These are phyloP conservation scores for Bertia moriformis DNA, from an alignment of 2,329 filamentous ascomycete genomes.

Conservation along the genomic window DNA sequence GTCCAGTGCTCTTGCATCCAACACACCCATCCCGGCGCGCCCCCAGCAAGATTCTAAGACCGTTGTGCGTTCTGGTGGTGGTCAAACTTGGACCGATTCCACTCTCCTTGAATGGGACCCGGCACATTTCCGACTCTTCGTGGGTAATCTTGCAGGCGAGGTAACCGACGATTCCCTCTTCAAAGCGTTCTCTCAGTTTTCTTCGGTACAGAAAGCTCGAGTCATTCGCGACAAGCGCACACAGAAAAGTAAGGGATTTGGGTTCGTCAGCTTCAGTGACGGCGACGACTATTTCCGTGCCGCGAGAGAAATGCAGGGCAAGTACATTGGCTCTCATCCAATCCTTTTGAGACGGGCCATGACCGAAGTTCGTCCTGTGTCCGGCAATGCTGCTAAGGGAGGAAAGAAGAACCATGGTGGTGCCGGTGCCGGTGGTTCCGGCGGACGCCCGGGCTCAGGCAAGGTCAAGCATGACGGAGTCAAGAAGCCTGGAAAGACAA, in stretches of 20 bases:
- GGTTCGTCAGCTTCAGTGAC: constrained; percentile 90
- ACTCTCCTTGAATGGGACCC: constrained; percentile 91
- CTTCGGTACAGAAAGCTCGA: constrained; percentile 77
- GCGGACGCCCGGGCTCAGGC: background rate
- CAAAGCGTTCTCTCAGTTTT: constrained; percentile 83
- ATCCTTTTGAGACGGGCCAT: constrained; percentile 76
- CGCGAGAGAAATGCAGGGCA: constrained; percentile 95
- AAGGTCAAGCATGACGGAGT: constrained; percentile 31
- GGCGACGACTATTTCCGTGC: constrained; percentile 94
- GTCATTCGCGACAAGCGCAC: constrained; percentile 92
- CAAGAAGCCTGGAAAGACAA: constrained; percentile 52
- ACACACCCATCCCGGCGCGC: constrained; percentile 25
- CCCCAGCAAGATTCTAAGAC: constrained; percentile 59
- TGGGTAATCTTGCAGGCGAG: constrained; percentile 91
- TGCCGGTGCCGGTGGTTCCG: background rate
- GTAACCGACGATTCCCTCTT: constrained; percentile 89
- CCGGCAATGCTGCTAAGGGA: constrained; percentile 31
- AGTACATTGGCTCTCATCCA: constrained; percentile 96
- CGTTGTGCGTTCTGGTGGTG: constrained; percentile 74
- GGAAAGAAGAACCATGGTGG: constrained; percentile 25
- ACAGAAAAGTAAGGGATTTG: constrained; percentile 89
- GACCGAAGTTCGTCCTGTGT: constrained; percentile 74
- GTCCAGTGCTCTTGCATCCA: background rate
- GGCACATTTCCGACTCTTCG: constrained; percentile 82
- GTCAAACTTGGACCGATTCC: constrained; percentile 82